Conservation (phyloP, 768 basidiomycete species). For the Tubosaeta sp. region DNA sequence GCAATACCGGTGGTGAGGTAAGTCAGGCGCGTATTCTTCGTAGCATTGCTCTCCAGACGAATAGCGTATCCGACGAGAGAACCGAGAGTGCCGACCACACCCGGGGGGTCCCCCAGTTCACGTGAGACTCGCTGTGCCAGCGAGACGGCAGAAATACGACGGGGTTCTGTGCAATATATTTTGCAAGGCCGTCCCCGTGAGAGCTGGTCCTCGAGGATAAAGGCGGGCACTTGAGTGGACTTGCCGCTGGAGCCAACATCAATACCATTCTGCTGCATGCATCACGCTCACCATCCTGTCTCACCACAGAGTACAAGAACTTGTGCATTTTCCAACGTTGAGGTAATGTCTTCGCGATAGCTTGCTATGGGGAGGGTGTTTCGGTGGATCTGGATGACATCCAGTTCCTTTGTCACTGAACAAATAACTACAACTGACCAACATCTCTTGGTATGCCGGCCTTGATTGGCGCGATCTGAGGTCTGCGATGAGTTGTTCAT, state of each 20-base stretch:
- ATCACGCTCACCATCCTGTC: constrained; percentile 61
- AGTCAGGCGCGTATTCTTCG: constrained; percentile 69
- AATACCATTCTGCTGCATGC: constrained; percentile 29
- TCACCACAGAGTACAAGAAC: constrained; percentile 85
- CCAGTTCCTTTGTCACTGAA: neutral
- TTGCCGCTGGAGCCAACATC: constrained; percentile 62
- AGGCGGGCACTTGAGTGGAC: constrained; percentile 92
- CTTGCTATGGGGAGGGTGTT: constrained; percentile 80
- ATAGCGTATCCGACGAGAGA: constrained; percentile 95
- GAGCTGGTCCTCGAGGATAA: constrained; percentile 88
- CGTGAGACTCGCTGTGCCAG: constrained; percentile 90
- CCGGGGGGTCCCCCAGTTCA: constrained; percentile 84
- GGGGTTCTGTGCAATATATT: constrained; percentile 92
- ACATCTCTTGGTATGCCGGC: constrained; percentile 79
- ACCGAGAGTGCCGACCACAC: constrained; percentile 65
- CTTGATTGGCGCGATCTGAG: constrained; percentile 62
- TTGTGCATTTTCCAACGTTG: constrained; percentile 67
- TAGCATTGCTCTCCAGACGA: constrained; percentile 83
- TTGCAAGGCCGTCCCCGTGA: constrained; percentile 78
- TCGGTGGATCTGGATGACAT: constrained; percentile 55
- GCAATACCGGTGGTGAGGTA: constrained; percentile 96
- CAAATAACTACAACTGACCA: constrained; percentile 46
- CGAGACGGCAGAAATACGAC: constrained; percentile 94
- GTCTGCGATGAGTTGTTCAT: constrained; percentile 52
- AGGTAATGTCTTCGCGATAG: constrained; percentile 70